Evolutionary conservation across 176 grass and related monocot species (phyloP).

Genomic region (Oryza longistaminata): DNA sequence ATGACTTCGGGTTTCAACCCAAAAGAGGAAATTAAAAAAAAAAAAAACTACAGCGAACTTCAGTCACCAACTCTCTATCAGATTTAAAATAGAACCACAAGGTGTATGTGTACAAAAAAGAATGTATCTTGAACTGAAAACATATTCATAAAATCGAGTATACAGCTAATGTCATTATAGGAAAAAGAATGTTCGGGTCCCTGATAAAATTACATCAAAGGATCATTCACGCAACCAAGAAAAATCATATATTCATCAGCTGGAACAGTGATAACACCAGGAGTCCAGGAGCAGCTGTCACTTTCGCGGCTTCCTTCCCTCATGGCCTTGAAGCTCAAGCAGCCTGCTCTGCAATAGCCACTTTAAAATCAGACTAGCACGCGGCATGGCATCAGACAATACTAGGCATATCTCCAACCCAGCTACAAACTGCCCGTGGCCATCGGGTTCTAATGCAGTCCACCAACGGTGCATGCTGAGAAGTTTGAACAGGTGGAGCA

Average conservation of each 20-base stretch:
- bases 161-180: slow-evolving; percentile 46
- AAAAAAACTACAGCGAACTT: not conserved
- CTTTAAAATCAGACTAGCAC: slow-evolving; percentile 18
- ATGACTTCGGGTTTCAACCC: not conserved
- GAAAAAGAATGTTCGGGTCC: slow-evolving; percentile 48
- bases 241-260: slow-evolving; percentile 38
- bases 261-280: slow-evolving; percentile 49
- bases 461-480: slow-evolving; percentile 88
- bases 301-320: slow-evolving; percentile 14
- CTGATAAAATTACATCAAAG: slow-evolving; percentile 49
- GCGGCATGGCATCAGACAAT: slow-evolving; percentile 65
- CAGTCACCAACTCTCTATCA: slow-evolving; percentile 11
- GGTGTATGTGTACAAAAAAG: slow-evolving; percentile 52
- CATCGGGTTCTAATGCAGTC: slow-evolving; percentile 96
- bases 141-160: slow-evolving; percentile 56
- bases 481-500: slow-evolving; percentile 56
- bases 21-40: not conserved
- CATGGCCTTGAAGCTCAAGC: slow-evolving; percentile 31
- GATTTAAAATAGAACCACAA: slow-evolving; percentile 27
- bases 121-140: slow-evolving; percentile 49
- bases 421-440: slow-evolving; percentile 77
- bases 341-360: slow-evolving; percentile 35
- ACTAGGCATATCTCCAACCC: slow-evolving; percentile 89
- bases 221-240: slow-evolving; percentile 19
- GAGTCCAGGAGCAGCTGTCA: not conserved